Base-by-base conservation (phyloP, 1,139 yeast genomes). In the Sugiyamaella japonica region DNA sequence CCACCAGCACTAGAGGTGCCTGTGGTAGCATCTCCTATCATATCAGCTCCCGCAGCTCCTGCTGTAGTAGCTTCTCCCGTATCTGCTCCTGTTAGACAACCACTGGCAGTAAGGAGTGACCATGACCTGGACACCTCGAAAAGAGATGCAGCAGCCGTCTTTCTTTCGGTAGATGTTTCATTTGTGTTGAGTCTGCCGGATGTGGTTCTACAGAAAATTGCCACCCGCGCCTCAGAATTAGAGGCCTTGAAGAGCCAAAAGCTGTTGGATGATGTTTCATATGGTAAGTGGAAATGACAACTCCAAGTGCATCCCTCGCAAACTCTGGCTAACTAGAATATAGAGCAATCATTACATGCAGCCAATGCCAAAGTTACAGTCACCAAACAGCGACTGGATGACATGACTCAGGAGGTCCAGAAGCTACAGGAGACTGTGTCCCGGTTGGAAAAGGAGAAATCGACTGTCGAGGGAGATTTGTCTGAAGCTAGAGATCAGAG, bases 181-280 rank as follows among this genome's bases (percentile, higher is more conserved):
- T 47, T 59, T 12, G 55, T 66, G n/a, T 40, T 61, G 10, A 55
- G 58, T 28, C 50, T 68, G 40, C 67, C 71, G 2, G 55, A 39
- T n/a, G 41, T 50, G 7, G 63, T 68, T 34, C 39, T 67, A 3
- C 67, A 69, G 4, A 73, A 73, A 25, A 65, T 85, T 23, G 71
- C 74, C 4, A 66, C 70, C 1, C 78, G 77, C 57, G 73, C 85
- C 1, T 65, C 73, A 1, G 83, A 81, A 56, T 73, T 73, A 58
- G 79, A 81, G 48, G 76, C 76, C 2, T 57, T 84, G 38, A 73
- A 76, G 55, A 78, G 87, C 0, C 82, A 82, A 58, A 74, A 77
- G 48, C 69, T 81, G 17, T 72, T 81, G 20, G 66, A 80, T 32
- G 80, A 81, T 63, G 76, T 84, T 12, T 60, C 67, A 10, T 60